phyloP scores from a whole-genome alignment of 305 asterid species.

The Nicotiana rustica region DNA sequence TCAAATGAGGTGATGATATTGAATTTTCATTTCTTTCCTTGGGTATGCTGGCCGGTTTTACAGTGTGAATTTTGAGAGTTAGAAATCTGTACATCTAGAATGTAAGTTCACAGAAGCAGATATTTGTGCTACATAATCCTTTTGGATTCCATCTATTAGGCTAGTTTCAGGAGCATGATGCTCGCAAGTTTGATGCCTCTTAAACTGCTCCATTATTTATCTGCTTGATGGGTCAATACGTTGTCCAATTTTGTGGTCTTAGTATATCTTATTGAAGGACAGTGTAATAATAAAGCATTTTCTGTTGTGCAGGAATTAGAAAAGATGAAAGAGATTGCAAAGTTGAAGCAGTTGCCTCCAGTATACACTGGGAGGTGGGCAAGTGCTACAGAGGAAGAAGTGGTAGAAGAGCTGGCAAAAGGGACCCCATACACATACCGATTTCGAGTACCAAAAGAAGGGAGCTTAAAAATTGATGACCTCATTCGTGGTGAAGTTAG shows the following conservation, averaged over 20 bases:
- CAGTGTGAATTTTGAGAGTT: slow-evolving; percentile 24
- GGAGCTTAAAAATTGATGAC: slow-evolving; percentile 76
- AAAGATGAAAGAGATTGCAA: slow-evolving; percentile 89
- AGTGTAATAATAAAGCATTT: not conserved
- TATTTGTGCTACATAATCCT: slow-evolving; percentile 22
- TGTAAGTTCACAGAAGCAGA: slow-evolving; percentile 4
- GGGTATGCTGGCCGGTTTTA: not conserved
- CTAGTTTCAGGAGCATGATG: slow-evolving; percentile 28
- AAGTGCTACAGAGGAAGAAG: slow-evolving; percentile 71
- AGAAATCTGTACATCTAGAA: slow-evolving; percentile 12
- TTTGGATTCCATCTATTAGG: slow-evolving; percentile 22
- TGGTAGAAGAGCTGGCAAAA: slow-evolving; percentile 72
- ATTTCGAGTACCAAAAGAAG: slow-evolving; percentile 86
- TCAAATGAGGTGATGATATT: slow-evolving; percentile 67
- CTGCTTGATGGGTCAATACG: slow-evolving; percentile 24
- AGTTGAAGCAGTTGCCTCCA: slow-evolving; percentile 86
- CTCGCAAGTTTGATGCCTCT: slow-evolving; percentile 24
- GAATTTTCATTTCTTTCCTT: slow-evolving; percentile 31
- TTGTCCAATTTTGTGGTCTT: slow-evolving; percentile 22
- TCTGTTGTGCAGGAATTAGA: slow-evolving; percentile 71
- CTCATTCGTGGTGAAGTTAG: slow-evolving; percentile 84
- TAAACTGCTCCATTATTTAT: slow-evolving; percentile 17
- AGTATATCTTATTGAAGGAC: not conserved
- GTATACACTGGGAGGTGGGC: slow-evolving; percentile 94
- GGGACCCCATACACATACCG: slow-evolving; percentile 91